Percentiles rank a stretch among this genome's conserved stretches.
phyloP scores from a whole-genome alignment of 2,329 filamentous ascomycete species.

The Paecilomyces niveus region DNA sequence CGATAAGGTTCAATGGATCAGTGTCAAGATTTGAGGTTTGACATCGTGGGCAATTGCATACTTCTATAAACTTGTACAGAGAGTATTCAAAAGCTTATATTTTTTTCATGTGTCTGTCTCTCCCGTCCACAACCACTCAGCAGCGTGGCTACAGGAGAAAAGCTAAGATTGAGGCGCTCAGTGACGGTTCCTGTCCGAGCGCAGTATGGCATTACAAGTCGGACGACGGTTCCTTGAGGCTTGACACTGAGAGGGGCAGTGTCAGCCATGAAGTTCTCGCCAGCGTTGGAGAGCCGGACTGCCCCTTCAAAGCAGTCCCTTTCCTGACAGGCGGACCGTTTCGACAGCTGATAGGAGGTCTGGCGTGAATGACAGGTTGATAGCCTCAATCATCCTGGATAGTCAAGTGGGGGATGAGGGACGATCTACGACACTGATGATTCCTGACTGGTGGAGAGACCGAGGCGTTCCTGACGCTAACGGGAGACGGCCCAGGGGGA shows the following conservation, averaged over 20 bases:
- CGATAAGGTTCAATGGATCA: neutral
- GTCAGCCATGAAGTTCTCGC: neutral
- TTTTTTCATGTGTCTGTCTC: neutral
- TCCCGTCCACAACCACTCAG: neutral
- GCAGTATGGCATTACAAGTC: neutral
- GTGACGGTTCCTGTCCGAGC: neutral
- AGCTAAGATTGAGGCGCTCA: too few relatives aligned
- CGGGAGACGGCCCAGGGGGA: slow-evolving; percentile 2
- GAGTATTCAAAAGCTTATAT: neutral
- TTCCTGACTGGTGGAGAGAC: slow-evolving; percentile 10
- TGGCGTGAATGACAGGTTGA: neutral
- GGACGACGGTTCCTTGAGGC: neutral
- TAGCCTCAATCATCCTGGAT: neutral
- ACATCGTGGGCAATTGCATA: neutral
- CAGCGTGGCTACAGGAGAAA: neutral
- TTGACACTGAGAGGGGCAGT: neutral
- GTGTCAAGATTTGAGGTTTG: neutral
- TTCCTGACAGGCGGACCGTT: neutral
- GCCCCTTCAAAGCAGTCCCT: neutral
- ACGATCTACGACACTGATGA: neutral
- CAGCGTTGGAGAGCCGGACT: neutral
- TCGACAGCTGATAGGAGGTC: neutral
- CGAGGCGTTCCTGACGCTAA: slow-evolving; percentile 22
- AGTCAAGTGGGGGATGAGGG: neutral
- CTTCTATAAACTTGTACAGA: neutral